Evolutionary conservation across 495 filamentous ascomycete species (phyloP), one percentile per base, ranked within the genome.

Genomic region (Penicillium odoratum): DNA sequence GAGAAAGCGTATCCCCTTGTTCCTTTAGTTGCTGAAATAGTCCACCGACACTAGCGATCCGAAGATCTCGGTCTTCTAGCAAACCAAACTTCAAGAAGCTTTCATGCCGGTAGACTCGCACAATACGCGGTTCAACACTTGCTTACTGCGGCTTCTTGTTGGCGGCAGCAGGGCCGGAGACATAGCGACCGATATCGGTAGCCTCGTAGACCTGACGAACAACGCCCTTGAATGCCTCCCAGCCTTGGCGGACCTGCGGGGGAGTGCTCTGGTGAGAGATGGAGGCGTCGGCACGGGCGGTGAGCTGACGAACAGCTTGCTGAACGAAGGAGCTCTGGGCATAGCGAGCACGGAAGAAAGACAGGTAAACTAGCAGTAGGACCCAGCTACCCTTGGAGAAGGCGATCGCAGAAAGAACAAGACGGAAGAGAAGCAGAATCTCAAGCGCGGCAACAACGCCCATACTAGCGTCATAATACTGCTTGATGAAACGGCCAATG

Each of bases 401-500:
- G 58, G 92, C 80, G 54, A 98, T 73, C 50, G 88, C 89, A 34
- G 88, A 85, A 18, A 89, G 74, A 51, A 93, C 72, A 54, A 98
- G 71, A 66, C 95, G 92, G 73, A 88, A 78, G 85, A 92, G 92
- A 55, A 98, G 85, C 25, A 82, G 69, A 55, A 94, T 86, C 72
- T 94, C 90, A 31, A 94, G 83, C 33, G 74, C 71, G 15, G 90
- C 84, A 31, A 94, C 90, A 31, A 93, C 80, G 59, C 87, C 88
- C 90, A 94, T 94, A 63, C 87, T 87, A 47, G 83, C 74, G 71
- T 98, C 95, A 68, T 98, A 98, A 81, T 98, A 96, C 70, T 93
- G 85, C 84, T 97, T 98, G 72, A 98, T 92, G 69, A 98, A 98
- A 58, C 79, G 78, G 49, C 91, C 91, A 69, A 98, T 96, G 57